Percentiles rank a stretch among this genome's conserved stretches.
Conservation (phyloP, 495 filamentous ascomycete genomes). For the Talaromyces trachyspermus region DNA sequence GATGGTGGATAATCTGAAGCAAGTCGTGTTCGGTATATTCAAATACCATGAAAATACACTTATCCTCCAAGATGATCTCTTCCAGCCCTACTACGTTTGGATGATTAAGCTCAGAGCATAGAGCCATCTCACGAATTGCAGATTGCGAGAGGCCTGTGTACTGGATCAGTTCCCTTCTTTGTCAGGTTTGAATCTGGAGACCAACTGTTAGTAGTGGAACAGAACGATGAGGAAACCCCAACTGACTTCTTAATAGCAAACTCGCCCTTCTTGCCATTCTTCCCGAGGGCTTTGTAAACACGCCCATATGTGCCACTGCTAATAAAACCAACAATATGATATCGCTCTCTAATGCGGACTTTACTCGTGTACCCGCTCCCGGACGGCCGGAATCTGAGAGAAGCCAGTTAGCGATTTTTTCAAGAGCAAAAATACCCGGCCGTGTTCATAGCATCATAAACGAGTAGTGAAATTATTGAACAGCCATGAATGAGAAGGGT, state of each 20-base stretch:
- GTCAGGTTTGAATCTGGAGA: slow-evolving; percentile 87
- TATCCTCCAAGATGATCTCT: slow-evolving; percentile 96
- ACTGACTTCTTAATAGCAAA: slow-evolving; percentile 90
- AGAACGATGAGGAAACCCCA: not conserved
- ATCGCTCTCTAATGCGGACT: slow-evolving; percentile 80
- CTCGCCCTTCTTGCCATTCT: slow-evolving; percentile 65
- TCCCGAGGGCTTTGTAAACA: slow-evolving; percentile 89
- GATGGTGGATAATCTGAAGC: slow-evolving; percentile 96
- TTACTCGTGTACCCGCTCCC: slow-evolving; percentile 66
- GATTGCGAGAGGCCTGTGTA: slow-evolving; percentile 98
- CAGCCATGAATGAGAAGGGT: too few species aligned
- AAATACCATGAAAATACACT: slow-evolving; percentile 99
- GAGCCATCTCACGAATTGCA: slow-evolving; percentile 95
- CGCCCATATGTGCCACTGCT: slow-evolving; percentile 97
- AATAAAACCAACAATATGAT: slow-evolving; percentile 96
- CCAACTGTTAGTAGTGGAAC: not conserved
- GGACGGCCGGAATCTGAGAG: slow-evolving; percentile 32
- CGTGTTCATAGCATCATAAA: not conserved
- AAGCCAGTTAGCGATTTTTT: not conserved
- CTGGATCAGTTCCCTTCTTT: slow-evolving; percentile 93
- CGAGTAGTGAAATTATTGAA: not conserved
- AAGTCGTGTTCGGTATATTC: slow-evolving; percentile 97
- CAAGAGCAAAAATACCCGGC: not conserved
- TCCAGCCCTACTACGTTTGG: slow-evolving; percentile 83
- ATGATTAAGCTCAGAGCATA: slow-evolving; percentile 89